Percentiles rank a stretch among this genome's conserved stretches.
Evolutionary conservation across 768 basidiomycete species (phyloP).

Genomic region (Lactifluus subvellereus): DNA sequence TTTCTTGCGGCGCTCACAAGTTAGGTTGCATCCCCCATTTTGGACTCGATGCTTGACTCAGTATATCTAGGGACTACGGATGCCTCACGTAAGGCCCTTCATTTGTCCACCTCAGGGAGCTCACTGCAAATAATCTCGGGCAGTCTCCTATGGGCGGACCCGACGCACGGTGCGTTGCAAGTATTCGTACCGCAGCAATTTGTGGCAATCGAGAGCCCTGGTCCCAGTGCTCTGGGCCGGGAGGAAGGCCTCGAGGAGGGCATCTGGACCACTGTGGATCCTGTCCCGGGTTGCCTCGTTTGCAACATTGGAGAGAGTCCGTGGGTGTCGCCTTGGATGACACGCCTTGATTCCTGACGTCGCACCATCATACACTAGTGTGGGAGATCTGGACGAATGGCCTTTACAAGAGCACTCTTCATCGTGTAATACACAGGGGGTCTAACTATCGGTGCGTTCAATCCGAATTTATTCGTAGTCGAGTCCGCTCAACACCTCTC

Average conservation of each 20-base stretch:
- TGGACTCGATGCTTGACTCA: neutral
- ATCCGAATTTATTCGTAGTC: neutral
- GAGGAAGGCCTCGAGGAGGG: constrained; percentile 52
- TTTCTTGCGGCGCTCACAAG: constrained; percentile 91
- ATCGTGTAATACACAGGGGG: constrained; percentile 76
- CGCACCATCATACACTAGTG: constrained; percentile 43
- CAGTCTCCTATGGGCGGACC: constrained; percentile 84
- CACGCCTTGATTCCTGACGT: neutral
- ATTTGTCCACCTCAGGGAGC: neutral
- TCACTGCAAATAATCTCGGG: constrained; percentile 6
- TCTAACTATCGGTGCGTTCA: constrained; percentile 52
- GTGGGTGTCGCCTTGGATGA: constrained; percentile 27
- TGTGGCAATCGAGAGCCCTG: constrained; percentile 24
- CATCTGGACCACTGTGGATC: constrained; percentile 80
- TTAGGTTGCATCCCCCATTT: constrained; percentile 29
- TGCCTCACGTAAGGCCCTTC: constrained; percentile 63
- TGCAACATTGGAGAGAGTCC: constrained; percentile 91
- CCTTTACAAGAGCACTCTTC: constrained; percentile 82
- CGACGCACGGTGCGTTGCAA: constrained; percentile 73
- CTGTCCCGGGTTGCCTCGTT: constrained; percentile 75
- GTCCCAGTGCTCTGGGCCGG: constrained; percentile 37
- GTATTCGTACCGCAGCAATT: constrained; percentile 58
- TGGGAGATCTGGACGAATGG: constrained; percentile 92
- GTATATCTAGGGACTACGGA: constrained; percentile 68
- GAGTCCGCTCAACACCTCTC: neutral